phyloP scores from a whole-genome alignment of 2,329 filamentous ascomycete genomes.

The Cladosporium sp. region DNA sequence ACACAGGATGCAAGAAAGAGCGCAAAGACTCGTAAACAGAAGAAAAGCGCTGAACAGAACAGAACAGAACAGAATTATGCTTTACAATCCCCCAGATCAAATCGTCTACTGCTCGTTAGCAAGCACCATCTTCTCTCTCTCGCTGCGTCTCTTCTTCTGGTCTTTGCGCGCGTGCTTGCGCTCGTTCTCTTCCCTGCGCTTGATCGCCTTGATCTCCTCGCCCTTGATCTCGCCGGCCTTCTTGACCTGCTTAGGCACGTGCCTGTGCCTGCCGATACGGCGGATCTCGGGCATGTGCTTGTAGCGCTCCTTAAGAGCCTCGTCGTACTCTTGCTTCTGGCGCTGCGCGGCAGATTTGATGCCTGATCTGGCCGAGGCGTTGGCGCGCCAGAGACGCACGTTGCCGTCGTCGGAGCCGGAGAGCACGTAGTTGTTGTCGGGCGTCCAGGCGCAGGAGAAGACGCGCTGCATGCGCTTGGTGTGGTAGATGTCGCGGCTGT shows the following conservation, averaged over 20 bases:
- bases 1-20: neutral
- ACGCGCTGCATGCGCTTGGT: conserved; percentile 98
- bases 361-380: conserved; percentile 79
- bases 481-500: conserved; percentile 92
- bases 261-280: conserved; percentile 86
- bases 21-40: neutral
- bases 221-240: conserved; percentile 94
- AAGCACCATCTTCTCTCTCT: conserved; percentile 92
- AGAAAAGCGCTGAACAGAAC: neutral
- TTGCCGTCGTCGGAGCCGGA: conserved; percentile 95
- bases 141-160: conserved; percentile 69
- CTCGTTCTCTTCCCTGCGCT: conserved; percentile 91
- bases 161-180: conserved; percentile 87
- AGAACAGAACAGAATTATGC: neutral
- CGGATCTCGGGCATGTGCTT: conserved; percentile 95
- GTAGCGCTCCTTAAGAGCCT: conserved; percentile 79
- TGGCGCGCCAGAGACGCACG: conserved; percentile 82
- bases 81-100: neutral
- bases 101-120: conserved; percentile 59
- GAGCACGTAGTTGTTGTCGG: conserved; percentile 86
- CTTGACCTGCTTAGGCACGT: conserved; percentile 90
- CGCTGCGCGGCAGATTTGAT: conserved; percentile 83
- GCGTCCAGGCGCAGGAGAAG: conserved; percentile 80
- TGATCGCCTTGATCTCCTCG: conserved; percentile 84
- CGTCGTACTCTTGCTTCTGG: conserved; percentile 89